Conservation (phyloP, 306 rosid species). For the Rosa chinensis region DNA sequence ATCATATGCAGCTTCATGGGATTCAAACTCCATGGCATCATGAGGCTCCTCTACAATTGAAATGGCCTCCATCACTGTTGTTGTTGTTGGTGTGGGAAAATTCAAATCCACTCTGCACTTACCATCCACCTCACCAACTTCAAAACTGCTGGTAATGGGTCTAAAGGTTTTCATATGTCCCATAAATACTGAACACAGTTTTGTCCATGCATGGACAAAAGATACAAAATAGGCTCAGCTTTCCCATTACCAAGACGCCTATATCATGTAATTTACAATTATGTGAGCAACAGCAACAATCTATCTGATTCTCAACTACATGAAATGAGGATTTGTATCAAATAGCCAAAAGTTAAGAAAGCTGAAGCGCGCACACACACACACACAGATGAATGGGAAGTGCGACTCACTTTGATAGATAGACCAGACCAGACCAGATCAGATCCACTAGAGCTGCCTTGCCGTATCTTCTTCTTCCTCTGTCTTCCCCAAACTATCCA, state of each 20-base stretch:
- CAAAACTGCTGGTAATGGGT: slow-evolving; percentile 7
- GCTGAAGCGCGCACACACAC: background rate
- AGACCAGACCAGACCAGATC: background rate
- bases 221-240: slow-evolving; percentile 3
- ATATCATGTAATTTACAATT: background rate
- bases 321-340: background rate
- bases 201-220: slow-evolving; percentile 21
- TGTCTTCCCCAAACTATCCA: background rate
- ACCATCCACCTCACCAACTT: slow-evolving; percentile 18
- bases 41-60: slow-evolving; percentile 30
- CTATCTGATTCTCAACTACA: background rate
- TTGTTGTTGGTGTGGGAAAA: slow-evolving; percentile 14
- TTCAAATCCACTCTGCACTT: slow-evolving; percentile 24
- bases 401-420: background rate
- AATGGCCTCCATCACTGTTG: slow-evolving; percentile 21
- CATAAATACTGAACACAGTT: slow-evolving; percentile 4
- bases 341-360: background rate
- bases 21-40: slow-evolving; percentile 29
- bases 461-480: background rate
- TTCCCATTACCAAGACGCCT: slow-evolving; percentile 23
- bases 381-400: background rate
- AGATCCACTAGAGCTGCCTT: background rate
- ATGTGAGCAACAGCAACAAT: background rate
- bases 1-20: slow-evolving; percentile 31
- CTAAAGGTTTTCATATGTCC: slow-evolving; percentile 17